Percentiles rank a stretch among this genome's conserved stretches.
Conservation (phyloP, 768 basidiomycete genomes). For the Tricholoma matsutake region DNA sequence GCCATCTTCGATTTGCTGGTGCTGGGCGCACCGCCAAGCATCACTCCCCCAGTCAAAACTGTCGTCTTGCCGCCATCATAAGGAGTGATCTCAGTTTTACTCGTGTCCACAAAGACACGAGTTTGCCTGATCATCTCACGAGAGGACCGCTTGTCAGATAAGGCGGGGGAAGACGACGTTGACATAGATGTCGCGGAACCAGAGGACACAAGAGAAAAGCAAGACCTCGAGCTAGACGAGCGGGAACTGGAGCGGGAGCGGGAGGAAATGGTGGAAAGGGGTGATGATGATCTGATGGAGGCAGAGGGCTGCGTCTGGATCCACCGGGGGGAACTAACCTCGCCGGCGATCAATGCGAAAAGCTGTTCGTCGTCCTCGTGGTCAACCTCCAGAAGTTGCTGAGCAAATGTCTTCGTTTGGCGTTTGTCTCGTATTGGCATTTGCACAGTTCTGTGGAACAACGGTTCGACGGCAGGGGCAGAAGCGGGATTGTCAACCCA, state of each 20-base stretch:
- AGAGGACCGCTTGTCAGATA: conserved; percentile 52
- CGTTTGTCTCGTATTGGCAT: conserved; percentile 10
- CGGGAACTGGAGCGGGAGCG: conserved; percentile 70
- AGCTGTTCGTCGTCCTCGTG: conserved; percentile 68
- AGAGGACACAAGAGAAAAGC: conserved; percentile 53
- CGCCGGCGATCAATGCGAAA: conserved; percentile 71
- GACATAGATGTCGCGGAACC: conserved; percentile 44
- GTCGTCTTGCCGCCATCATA: conserved; percentile 89
- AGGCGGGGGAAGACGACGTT: conserved; percentile 29
- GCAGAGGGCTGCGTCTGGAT: conserved; percentile 57
- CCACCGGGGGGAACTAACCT: conserved; percentile 68
- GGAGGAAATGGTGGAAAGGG: conserved; percentile 56
- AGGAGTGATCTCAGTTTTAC: conserved; percentile 78
- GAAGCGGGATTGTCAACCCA: conserved; percentile 60
- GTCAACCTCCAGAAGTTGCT: conserved; percentile 72
- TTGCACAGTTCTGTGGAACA: conserved; percentile 20
- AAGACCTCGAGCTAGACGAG: conserved; percentile 68
- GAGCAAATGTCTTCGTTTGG: conserved; percentile 60
- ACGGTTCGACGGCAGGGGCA: conserved; percentile 16
- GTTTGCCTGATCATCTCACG: conserved; percentile 67
- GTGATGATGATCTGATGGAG: conserved; percentile 51
- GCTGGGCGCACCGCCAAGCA: conserved; percentile 60
- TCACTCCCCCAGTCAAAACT: conserved; percentile 83
- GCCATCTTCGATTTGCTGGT: conserved; percentile 20
- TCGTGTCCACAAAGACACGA: conserved; percentile 68